Evolutionary conservation across 768 basidiomycete species (phyloP), one percentile per base, ranked within the genome.

Genomic region (Amanita pallidorosea): DNA sequence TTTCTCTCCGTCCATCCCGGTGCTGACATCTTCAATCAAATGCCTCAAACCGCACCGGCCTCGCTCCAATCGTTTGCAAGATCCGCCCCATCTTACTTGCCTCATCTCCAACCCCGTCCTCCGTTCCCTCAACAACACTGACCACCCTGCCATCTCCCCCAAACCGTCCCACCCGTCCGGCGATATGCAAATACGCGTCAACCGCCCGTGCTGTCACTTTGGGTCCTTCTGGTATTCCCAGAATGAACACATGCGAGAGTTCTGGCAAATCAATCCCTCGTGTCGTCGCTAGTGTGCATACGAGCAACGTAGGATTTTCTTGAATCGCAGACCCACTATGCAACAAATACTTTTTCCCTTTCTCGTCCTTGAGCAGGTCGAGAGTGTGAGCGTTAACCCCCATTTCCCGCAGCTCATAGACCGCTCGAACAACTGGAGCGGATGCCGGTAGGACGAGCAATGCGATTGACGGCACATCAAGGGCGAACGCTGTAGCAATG

Each of bases 111-210:
- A 8, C 17, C 5, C 38, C 37, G 37, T 38, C 54, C 23, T 56
- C 66, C 35, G 59, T 67, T 48, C 65, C 67, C 43, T 76, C 73
- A 33, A 88, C 62, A 35, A 88, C 68, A 23, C 72, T 79, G 52
- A 89, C 69, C 47, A 87, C 83, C 64, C 77, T 83, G 13, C 86
- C 86, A 18, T 63, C 65, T 38, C 75, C 64, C 41, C 82, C 81
- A 61, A 85, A 83, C 53, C 86, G 74, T 18, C 86, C 85, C n/a
- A 82, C 83, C 11, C 87, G 78, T 12, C 88, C 87, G 5, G 83
- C 79, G 37, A 81, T 66, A 58, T 89, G 87, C 56, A 81, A 53
- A 61, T 89, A 89, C 36, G 70, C 70, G 56, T 84, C 82, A 35
- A 77, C 74, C 9, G 67, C 64, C 56, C 61, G 61, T 27, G 70